Conservation (phyloP, 768 basidiomycete species). For the Auriculariales sp. region DNA sequence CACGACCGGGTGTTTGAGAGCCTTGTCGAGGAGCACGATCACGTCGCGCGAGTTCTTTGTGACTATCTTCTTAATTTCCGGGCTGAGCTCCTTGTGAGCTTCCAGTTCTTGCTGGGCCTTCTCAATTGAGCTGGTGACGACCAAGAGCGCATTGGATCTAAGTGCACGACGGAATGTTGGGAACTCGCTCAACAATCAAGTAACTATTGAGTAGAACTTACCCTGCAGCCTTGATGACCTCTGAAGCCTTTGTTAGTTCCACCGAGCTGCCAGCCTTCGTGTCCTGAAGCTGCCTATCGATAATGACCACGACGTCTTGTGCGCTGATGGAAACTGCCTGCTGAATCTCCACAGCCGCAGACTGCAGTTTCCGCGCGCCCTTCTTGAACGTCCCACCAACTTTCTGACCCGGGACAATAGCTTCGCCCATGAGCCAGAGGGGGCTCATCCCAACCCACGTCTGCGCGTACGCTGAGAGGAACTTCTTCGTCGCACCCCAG, state of each 20-base stretch:
- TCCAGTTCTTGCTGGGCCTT: conserved; percentile 4
- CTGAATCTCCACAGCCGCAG: conserved; percentile 8
- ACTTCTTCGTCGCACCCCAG: not conserved
- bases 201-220: not conserved
- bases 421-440: conserved; percentile 11
- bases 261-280: conserved; percentile 5
- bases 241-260: conserved; percentile 6
- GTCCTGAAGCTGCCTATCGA: conserved; percentile 5
- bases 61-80: conserved; percentile 2
- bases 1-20: conserved; percentile 10
- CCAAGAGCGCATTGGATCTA: conserved; percentile 8
- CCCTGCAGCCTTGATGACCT: conserved; percentile 11
- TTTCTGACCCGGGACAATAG: conserved; percentile 7
- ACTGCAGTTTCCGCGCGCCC: conserved; percentile 5
- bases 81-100: not conserved
- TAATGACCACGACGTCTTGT: conserved; percentile 9
- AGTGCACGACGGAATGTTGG: no score
- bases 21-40: conserved; percentile 9
- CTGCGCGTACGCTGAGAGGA: conserved; percentile 5
- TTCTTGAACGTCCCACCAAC: conserved; percentile 10
- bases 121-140: conserved; percentile 9
- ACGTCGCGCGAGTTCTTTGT: conserved; percentile 8
- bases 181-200: not conserved
- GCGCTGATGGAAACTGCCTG: conserved; percentile 4
- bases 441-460: conserved; percentile 9